Percentiles rank a stretch among this genome's conserved stretches.
phyloP scores from a whole-genome alignment of 2,329 filamentous ascomycete genomes.

The Bisporella sp. region DNA sequence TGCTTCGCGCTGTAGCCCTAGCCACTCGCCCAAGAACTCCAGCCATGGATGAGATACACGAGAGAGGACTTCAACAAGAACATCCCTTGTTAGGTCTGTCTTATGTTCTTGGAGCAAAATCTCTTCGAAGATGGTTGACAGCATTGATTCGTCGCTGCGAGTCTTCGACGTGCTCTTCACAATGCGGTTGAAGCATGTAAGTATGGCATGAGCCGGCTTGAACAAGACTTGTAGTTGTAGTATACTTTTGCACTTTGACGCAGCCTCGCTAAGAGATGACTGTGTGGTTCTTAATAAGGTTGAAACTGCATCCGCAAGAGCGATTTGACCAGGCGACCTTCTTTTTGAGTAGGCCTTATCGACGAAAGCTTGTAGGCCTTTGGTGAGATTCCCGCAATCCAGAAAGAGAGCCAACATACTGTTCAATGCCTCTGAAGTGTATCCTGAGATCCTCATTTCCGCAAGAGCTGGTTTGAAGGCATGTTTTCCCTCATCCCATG shows the following conservation, averaged over 20 bases:
- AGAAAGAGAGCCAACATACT: conserved; percentile 32
- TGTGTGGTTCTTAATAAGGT: conserved; percentile 28
- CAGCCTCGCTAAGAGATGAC: conserved; percentile 20
- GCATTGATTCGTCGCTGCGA: conserved; percentile 50
- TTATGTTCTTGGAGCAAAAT: conserved; percentile 58
- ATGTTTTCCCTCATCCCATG: conserved; percentile 45
- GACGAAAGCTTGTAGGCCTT: conserved; percentile 22
- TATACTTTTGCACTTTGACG: conserved; percentile 20
- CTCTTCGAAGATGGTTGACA: conserved; percentile 55
- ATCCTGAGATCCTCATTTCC: conserved; percentile 41
- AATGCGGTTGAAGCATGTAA: conserved; percentile 26
- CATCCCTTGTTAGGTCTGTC: conserved; percentile 51
- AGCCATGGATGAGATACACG: conserved; percentile 60
- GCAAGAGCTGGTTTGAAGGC: conserved; percentile 44
- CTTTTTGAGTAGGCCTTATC: conserved; percentile 21
- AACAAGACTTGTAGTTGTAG: conserved; percentile 27
- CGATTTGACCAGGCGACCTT: conserved; percentile 23
- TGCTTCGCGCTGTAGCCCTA: conserved; percentile 57
- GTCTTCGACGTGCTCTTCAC: conserved; percentile 21
- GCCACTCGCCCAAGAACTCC: conserved; percentile 64
- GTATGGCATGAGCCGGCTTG: conserved; percentile 22
- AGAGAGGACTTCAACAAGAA: conserved; percentile 61
- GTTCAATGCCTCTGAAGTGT: conserved; percentile 44
- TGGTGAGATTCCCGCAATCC: conserved; percentile 29
- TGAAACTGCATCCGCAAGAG: conserved; percentile 31